Percentiles rank a stretch among this genome's conserved stretches.
Evolutionary conservation across 371 early-diverging fungal genomes (phyloP).

Genomic region (Apophysomyces elegans): DNA sequence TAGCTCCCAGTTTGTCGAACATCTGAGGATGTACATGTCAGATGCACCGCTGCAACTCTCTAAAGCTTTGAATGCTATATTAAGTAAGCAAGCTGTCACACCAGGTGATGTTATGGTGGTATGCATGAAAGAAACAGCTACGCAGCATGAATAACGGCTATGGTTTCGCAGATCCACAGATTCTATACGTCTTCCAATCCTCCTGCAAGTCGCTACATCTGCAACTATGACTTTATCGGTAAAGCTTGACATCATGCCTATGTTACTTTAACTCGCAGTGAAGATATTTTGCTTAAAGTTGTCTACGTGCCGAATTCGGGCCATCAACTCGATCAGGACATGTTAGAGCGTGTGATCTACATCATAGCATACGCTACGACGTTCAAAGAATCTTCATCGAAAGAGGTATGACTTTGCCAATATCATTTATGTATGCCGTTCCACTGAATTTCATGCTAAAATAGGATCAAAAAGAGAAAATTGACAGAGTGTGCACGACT

Average conservation of each 20-base stretch:
- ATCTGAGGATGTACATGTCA: constrained; percentile 52
- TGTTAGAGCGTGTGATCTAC: constrained; percentile 63
- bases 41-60: constrained; percentile 53
- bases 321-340: constrained; percentile 47
- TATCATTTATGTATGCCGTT: neutral
- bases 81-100: constrained; percentile 58
- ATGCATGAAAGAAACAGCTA: constrained; percentile 9
- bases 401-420: constrained; percentile 19
- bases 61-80: constrained; percentile 59
- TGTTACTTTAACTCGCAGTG: constrained; percentile 2
- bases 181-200: constrained; percentile 45
- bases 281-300: constrained; percentile 51
- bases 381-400: constrained; percentile 41
- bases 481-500: constrained; percentile 14
- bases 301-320: constrained; percentile 55
- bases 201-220: constrained; percentile 56
- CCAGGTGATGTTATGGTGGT: constrained; percentile 68
- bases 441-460: neutral
- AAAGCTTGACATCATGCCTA: constrained; percentile 16
- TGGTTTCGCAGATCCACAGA: constrained; percentile 41
- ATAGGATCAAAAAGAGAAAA: constrained; percentile 26
- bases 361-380: constrained; percentile 63
- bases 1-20: constrained; percentile 47
- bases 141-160: constrained; percentile 27
- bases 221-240: constrained; percentile 64